Evolutionary conservation across 163 green algal species (phyloP).

Genomic region (Prototheca cutis): DNA sequence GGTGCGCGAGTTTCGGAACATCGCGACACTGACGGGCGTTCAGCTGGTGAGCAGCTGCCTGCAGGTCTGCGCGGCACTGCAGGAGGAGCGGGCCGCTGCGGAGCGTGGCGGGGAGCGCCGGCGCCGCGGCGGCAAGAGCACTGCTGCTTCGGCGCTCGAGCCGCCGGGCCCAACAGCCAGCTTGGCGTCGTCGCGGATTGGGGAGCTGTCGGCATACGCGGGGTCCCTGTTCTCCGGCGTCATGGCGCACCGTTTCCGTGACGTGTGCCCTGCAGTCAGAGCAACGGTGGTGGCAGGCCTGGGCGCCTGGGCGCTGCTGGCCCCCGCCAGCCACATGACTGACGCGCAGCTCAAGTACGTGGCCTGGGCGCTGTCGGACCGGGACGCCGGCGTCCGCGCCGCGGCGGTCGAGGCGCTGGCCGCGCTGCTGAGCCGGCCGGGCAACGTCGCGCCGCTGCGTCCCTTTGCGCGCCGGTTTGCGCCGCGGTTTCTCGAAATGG

Average conservation of each 20-base stretch:
- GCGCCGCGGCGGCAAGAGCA: constrained; percentile 14
- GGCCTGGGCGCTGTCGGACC: constrained; percentile 85
- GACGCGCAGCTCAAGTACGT: constrained; percentile 92
- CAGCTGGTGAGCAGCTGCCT: constrained; percentile 56
- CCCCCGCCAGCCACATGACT: constrained; percentile 60
- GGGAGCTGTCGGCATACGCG: constrained; percentile 32
- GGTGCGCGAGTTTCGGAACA: constrained; percentile 44
- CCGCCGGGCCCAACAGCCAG: background rate
- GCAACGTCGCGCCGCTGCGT: constrained; percentile 53
- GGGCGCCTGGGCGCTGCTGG: constrained; percentile 59
- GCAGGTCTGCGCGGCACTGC: constrained; percentile 22
- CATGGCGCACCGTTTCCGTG: constrained; percentile 53
- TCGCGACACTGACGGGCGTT: constrained; percentile 43
- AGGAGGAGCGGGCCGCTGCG: constrained; percentile 37
- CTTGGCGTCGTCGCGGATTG: constrained; percentile 11
- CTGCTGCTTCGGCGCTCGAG: constrained; percentile 19
- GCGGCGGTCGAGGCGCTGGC: constrained; percentile 32
- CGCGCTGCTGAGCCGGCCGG: constrained; percentile 43
- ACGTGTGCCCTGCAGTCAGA: constrained; percentile 60
- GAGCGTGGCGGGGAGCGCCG: constrained; percentile 36
- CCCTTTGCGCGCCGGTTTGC: constrained; percentile 73
- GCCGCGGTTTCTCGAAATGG: constrained; percentile 64
- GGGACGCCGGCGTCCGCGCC: constrained; percentile 40
- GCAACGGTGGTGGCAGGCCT: constrained; percentile 59
- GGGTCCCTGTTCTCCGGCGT: constrained; percentile 43